Percentiles rank a stretch among this genome's conserved stretches.
phyloP scores from a whole-genome alignment of 306 rosid species.

The Quercus agrifolia region DNA sequence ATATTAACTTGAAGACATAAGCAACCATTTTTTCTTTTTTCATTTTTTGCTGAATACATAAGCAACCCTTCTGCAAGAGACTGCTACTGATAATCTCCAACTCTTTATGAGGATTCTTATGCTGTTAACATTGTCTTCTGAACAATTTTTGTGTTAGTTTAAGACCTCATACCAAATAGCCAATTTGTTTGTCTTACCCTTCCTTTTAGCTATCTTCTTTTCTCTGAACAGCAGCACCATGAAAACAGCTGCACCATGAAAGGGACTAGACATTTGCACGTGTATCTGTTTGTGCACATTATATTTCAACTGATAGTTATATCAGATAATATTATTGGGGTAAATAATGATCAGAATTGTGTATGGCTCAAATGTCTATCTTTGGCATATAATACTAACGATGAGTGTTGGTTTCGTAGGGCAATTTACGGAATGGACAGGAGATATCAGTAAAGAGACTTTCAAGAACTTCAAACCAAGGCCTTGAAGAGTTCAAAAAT shows the following conservation, averaged over 20 bases:
- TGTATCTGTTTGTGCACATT: not conserved
- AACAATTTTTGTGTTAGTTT: not conserved
- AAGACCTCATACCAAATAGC: too few species aligned
- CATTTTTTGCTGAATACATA: too few species aligned
- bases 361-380: not conserved
- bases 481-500: constrained; percentile 41
- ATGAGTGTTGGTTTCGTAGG: not conserved
- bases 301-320: not conserved
- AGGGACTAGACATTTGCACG: not conserved
- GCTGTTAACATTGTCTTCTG: not conserved
- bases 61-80: not conserved
- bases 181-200: not conserved
- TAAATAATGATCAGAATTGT: not conserved
- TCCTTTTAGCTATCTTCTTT: not conserved
- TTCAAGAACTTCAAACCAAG: not conserved
- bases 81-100: not conserved
- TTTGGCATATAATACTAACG: not conserved
- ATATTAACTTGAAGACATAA: not conserved
- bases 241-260: not conserved
- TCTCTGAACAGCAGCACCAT: not conserved
- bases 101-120: not conserved
- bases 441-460: not conserved
- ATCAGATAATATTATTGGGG: not conserved
- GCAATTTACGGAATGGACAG: not conserved
- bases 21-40: not conserved